Conservation (phyloP, 1,284 basidiomycete genomes). For the Ganoderma resinaceum region DNA sequence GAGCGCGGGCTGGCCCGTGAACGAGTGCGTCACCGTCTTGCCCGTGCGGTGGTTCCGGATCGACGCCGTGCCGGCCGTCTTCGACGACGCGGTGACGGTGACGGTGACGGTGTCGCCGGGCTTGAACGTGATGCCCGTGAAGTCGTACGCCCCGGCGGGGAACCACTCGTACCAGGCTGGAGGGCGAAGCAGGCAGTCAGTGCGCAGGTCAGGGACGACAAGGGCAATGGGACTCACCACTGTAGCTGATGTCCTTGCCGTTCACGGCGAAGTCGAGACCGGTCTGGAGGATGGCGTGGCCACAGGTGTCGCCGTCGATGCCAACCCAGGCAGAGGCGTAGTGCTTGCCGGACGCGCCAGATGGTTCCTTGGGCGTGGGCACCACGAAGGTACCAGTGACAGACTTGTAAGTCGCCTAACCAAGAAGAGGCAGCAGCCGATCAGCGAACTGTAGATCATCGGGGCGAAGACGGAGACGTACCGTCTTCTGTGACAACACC, state of each 20-base stretch:
- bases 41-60: conserved; percentile 41
- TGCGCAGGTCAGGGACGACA: not conserved
- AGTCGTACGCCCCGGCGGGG: conserved; percentile 44
- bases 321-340: conserved; percentile 37
- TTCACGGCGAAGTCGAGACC: conserved; percentile 41
- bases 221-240: not conserved
- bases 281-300: conserved; percentile 31
- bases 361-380: conserved; percentile 35
- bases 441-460: not conserved
- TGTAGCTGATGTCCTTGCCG: conserved; percentile 33
- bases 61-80: conserved; percentile 38
- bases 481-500: conserved; percentile 27
- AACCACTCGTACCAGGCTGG: conserved; percentile 49
- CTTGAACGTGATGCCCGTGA: conserved; percentile 40
- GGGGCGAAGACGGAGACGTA: conserved; percentile 15
- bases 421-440: not conserved
- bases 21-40: conserved; percentile 36
- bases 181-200: not conserved
- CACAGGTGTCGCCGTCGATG: conserved; percentile 30
- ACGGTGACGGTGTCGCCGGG: conserved; percentile 41
- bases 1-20: conserved; percentile 41
- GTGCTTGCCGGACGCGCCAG: conserved; percentile 34
- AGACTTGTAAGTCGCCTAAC: conserved; percentile 36
- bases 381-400: conserved; percentile 43
- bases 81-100: conserved; percentile 39